Evolutionary conservation across 139 green algal genomes (phyloP).

Genomic region (Volvox reticuliferus): DNA sequence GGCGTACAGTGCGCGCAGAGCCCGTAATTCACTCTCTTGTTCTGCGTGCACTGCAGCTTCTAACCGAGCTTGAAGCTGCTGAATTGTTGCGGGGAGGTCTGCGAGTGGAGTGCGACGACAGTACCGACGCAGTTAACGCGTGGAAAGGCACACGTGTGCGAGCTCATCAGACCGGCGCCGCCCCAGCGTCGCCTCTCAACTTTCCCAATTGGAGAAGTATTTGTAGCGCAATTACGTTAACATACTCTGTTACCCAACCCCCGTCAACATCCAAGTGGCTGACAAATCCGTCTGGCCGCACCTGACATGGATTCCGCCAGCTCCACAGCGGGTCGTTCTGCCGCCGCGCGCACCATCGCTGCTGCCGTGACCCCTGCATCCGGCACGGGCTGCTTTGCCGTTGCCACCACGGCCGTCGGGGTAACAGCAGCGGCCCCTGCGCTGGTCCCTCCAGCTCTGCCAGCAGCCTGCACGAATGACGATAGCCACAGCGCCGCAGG

Average conservation of each 20-base stretch:
- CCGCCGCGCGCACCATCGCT: constrained; percentile 22
- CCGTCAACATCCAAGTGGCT: too few species aligned
- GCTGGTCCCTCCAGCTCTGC: not conserved
- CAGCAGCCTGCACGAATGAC: not conserved
- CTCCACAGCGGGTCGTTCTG: not conserved
- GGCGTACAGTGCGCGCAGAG: constrained; percentile 57
- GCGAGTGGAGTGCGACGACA: not conserved
- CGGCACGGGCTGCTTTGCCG: not conserved
- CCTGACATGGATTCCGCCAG: not conserved
- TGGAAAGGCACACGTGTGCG: too few species aligned
- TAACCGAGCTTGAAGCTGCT: constrained; percentile 48
- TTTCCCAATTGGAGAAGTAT: too few species aligned
- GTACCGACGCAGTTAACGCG: not conserved
- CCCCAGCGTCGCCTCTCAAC: too few species aligned
- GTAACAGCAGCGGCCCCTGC: not conserved
- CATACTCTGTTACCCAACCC: too few species aligned
- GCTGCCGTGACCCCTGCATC: not conserved
- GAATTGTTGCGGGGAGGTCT: constrained; percentile 29
- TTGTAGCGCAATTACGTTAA: too few species aligned
- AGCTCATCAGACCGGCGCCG: too few species aligned
- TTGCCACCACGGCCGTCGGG: not conserved
- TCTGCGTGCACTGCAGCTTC: constrained; percentile 55
- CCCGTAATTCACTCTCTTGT: constrained; percentile 50
- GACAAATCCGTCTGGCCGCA: not conserved
- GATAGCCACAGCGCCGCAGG: constrained; percentile 1